Evolutionary conservation across 2,329 filamentous ascomycete genomes (phyloP).

Genomic region (Penicillium oxalicum): DNA sequence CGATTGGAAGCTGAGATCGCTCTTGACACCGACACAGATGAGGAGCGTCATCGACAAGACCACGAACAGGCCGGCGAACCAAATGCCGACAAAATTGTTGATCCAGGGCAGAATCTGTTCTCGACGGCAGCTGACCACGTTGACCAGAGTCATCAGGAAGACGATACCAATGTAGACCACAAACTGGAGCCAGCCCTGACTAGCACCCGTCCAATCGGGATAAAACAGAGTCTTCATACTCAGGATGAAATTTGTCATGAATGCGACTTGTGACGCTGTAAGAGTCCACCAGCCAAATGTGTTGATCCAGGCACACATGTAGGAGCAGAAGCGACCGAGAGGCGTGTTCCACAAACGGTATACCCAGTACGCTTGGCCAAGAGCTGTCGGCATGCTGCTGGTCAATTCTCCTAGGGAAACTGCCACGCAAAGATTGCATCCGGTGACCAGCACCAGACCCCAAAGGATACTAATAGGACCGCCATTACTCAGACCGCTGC

Average conservation of each 20-base stretch:
- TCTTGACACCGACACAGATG: conserved; percentile 46
- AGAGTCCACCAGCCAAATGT: conserved; percentile 56
- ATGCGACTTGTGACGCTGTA: conserved; percentile 51
- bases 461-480: conserved; percentile 52
- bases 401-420: conserved; percentile 52
- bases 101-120: conserved; percentile 47
- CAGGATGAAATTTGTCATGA: conserved; percentile 54
- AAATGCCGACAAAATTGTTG: conserved; percentile 53
- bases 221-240: conserved; percentile 53
- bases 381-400: conserved; percentile 55
- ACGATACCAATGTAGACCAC: conserved; percentile 51
- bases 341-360: conserved; percentile 38
- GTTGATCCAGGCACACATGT: conserved; percentile 57
- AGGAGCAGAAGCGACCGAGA: conserved; percentile 47
- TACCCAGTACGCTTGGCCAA: conserved; percentile 57
- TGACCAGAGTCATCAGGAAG: conserved; percentile 45
- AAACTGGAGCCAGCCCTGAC: conserved; percentile 50
- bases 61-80: conserved; percentile 50
- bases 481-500: conserved; percentile 50
- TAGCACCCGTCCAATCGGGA: conserved; percentile 42
- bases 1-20: conserved; percentile 44
- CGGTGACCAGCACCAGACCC: conserved; percentile 50
- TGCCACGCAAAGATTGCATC: conserved; percentile 51
- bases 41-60: conserved; percentile 48
- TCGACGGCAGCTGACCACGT: conserved; percentile 48